phyloP scores from a whole-genome alignment of 176 grass and related monocot species.

The Panicum miliaceum region DNA sequence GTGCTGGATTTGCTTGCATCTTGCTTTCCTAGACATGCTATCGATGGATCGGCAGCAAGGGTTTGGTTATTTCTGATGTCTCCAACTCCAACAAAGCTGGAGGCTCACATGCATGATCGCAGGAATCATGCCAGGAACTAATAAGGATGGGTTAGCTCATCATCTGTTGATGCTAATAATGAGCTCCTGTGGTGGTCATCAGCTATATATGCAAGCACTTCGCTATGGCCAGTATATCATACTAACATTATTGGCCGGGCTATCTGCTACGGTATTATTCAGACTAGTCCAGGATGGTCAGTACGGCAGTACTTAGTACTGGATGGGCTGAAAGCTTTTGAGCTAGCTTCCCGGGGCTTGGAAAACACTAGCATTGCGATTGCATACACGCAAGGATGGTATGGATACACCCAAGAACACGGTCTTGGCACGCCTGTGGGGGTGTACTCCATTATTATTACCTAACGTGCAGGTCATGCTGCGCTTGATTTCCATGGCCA shows the following conservation, averaged over 20 bases:
- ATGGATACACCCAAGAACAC: conserved; percentile 12
- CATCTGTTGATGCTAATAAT: background rate
- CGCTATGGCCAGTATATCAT: background rate
- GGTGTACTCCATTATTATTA: background rate
- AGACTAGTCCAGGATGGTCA: background rate
- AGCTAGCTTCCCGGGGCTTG: background rate
- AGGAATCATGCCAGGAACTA: background rate
- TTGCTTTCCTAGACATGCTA: background rate
- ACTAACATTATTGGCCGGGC: background rate
- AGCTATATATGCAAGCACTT: background rate
- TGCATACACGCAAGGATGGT: conserved; percentile 31
- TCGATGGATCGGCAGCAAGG: background rate
- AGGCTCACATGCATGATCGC: background rate
- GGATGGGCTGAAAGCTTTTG: background rate
- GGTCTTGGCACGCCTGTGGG: conserved; percentile 32
- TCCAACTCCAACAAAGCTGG: conserved; percentile 30
- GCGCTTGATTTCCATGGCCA: conserved; percentile 44
- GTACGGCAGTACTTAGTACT: too few relatives aligned
- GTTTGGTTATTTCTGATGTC: background rate
- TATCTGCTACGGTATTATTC: background rate
- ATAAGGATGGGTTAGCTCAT: background rate
- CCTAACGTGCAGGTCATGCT: conserved; percentile 33
- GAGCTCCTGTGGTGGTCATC: background rate
- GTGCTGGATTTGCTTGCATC: conserved; percentile 3
- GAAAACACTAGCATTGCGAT: background rate